Evolutionary conservation across 331 rosid genomes (phyloP).

Genomic region (Rosa hybrid): DNA sequence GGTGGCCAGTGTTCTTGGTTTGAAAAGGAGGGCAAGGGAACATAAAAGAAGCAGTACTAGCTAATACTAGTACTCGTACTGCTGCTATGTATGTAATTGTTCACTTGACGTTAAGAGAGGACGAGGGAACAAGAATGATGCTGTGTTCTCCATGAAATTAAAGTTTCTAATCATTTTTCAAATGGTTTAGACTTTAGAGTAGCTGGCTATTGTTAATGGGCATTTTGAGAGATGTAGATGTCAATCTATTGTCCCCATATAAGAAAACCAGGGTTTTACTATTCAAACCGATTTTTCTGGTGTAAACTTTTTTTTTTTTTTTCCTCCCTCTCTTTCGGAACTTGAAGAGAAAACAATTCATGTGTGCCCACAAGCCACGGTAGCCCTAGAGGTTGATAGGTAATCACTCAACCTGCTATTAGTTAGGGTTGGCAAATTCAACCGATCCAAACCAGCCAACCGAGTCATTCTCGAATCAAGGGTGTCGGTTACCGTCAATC

Average conservation of each 20-base stretch:
- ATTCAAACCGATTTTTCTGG: too few relatives aligned
- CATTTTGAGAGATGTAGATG: too few relatives aligned
- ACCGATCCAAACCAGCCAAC: too few relatives aligned
- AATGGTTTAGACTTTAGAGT: background rate
- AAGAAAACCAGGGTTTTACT: background rate
- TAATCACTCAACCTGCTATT: background rate
- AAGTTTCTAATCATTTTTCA: background rate
- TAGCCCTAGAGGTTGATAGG: background rate
- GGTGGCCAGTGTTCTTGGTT: background rate
- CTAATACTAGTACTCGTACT: background rate
- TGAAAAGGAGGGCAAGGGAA: constrained; percentile 16
- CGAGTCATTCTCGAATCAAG: too few relatives aligned
- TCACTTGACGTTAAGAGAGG: constrained; percentile 6
- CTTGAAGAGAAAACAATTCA: background rate
- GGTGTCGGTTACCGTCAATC: too few relatives aligned
- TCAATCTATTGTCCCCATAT: background rate
- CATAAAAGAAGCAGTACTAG: background rate
- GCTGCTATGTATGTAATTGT: background rate
- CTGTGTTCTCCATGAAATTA: background rate
- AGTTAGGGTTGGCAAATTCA: too few relatives aligned
- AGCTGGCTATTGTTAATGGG: background rate
- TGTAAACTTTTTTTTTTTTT: background rate
- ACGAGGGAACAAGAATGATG: constrained; percentile 6
- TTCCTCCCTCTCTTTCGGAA: background rate
- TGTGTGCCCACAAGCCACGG: background rate